phyloP scores from a whole-genome alignment of 148 eudicot species.

The Silene uniflora region DNA sequence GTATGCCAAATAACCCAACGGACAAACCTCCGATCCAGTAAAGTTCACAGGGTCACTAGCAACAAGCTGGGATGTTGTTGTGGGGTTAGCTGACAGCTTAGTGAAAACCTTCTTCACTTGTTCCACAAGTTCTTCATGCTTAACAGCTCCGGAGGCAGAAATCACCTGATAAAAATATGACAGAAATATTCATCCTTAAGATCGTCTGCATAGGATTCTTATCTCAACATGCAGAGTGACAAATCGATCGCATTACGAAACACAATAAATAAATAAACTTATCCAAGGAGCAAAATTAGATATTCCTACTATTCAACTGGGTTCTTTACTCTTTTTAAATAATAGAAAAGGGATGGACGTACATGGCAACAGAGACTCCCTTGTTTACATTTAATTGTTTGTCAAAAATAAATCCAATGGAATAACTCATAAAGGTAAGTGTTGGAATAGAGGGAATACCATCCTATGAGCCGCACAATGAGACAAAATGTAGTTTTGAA shows the following conservation, averaged over 20 bases:
- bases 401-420: neutral
- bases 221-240: neutral
- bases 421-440: neutral
- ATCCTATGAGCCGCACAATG: slow-evolving; percentile 61
- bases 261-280: neutral
- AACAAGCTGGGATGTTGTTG: slow-evolving; percentile 56
- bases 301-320: neutral
- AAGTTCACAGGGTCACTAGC: slow-evolving; percentile 50
- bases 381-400: neutral
- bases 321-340: no score
- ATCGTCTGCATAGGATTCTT: neutral
- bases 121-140: slow-evolving; percentile 66
- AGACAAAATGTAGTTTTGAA: slow-evolving; percentile 45
- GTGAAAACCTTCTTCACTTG: slow-evolving; percentile 55
- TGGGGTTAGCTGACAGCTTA: slow-evolving; percentile 50
- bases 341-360: no score
- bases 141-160: slow-evolving; percentile 59
- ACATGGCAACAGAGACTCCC: neutral
- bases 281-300: neutral
- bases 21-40: slow-evolving; percentile 68
- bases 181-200: neutral
- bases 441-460: slow-evolving; percentile 25
- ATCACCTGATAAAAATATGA: slow-evolving; percentile 40
- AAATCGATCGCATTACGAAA: neutral
- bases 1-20: neutral